A percentile compares a stretch with the other conserved stretches of the same genome.
These are phyloP conservation scores for Cordia subcordata DNA, from an alignment of 257 asterid genomes.

Conservation along the genomic window DNA sequence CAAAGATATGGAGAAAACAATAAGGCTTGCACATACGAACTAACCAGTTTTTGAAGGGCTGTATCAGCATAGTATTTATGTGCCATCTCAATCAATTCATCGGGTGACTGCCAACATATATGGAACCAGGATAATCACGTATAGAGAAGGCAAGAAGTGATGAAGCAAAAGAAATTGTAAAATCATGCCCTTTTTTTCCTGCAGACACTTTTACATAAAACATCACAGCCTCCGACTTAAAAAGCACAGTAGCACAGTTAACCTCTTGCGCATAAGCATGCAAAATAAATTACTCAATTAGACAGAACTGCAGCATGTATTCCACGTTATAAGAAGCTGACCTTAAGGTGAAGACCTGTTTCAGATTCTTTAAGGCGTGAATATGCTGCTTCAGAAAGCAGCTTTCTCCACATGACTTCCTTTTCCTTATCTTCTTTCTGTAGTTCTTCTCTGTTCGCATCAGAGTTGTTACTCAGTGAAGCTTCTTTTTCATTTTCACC, in stretches of 20 bases:
- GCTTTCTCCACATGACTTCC: constrained; percentile 49
- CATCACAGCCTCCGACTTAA: constrained; percentile 8
- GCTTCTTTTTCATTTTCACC: constrained; percentile 37
- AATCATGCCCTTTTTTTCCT: too few species aligned
- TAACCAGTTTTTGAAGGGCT: constrained; percentile 70
- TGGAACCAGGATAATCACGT: constrained; percentile 19
- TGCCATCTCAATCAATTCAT: constrained; percentile 73
- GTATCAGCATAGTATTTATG: constrained; percentile 62
- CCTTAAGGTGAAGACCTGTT: constrained; percentile 82
- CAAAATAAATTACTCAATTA: constrained; percentile 11
- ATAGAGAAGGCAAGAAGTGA: constrained; percentile 12
- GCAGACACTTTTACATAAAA: neutral
- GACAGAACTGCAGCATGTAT: constrained; percentile 7
- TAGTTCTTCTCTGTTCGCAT: constrained; percentile 33
- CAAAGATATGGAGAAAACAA: constrained; percentile 7
- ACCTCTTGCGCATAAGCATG: constrained; percentile 9
- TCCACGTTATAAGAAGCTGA: constrained; percentile 18
- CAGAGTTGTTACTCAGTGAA: constrained; percentile 28
- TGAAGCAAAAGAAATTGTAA: constrained; percentile 12
- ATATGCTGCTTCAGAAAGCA: constrained; percentile 62
- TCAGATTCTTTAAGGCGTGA: constrained; percentile 74
- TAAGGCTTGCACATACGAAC: constrained; percentile 11
- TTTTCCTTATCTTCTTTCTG: constrained; percentile 51
- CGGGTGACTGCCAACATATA: constrained; percentile 54
- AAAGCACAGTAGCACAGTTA: constrained; percentile 3